A percentile compares a stretch with the other conserved stretches of the same genome.
Conservation (phyloP, 148 eudicot species). For the Nyssa sinensis region DNA sequence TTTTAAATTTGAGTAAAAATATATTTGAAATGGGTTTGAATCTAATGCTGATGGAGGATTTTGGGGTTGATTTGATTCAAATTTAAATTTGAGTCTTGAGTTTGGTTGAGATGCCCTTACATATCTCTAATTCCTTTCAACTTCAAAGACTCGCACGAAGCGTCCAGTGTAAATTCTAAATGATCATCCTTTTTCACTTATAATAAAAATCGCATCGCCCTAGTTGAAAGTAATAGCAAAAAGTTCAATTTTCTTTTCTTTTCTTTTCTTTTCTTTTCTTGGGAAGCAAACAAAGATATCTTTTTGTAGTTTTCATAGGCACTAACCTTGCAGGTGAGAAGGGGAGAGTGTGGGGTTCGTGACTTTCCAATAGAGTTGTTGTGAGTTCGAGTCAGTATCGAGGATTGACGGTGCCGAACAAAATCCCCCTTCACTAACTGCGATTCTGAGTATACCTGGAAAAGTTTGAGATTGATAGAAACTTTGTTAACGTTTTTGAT, state of each 20-base stretch:
- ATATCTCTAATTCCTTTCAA: neutral
- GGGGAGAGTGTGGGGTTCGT: slow-evolving; percentile 91
- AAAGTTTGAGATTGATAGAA: neutral
- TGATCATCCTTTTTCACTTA: neutral
- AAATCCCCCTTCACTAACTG: slow-evolving; percentile 47
- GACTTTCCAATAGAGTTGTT: slow-evolving; percentile 72
- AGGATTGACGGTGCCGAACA: slow-evolving; percentile 50
- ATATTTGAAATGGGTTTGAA: too few species aligned
- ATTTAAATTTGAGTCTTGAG: too few species aligned
- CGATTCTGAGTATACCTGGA: slow-evolving; percentile 40
- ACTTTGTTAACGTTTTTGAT: neutral
- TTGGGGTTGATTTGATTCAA: too few species aligned
- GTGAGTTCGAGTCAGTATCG: slow-evolving; percentile 18
- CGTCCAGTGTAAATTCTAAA: too few species aligned
- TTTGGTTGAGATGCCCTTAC: neutral
- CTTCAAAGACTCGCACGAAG: neutral
- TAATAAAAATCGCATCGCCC: neutral
- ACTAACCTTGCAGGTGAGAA: slow-evolving; percentile 77
- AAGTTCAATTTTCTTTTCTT: neutral
- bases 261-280: neutral
- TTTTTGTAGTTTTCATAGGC: neutral
- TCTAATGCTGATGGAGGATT: too few species aligned
- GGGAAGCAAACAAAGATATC: neutral
- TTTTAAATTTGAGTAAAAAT: too few species aligned
- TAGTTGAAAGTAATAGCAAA: neutral